These are phyloP conservation scores for Singerocomus rubriflavus DNA, from an alignment of 1,284 basidiomycete genomes.

Conservation along the genomic window DNA sequence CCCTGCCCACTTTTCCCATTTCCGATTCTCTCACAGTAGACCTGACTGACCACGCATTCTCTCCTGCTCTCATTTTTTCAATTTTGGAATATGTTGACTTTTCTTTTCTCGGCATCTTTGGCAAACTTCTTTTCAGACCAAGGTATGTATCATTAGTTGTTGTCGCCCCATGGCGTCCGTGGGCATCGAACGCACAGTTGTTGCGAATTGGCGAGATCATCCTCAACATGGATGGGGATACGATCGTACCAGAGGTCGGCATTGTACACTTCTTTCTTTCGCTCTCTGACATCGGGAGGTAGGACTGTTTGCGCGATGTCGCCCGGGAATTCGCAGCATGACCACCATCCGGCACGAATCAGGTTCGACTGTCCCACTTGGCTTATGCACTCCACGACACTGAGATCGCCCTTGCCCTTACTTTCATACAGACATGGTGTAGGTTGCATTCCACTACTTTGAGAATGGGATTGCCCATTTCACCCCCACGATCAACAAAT, in stretches of 20 bases:
- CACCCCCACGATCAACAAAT: conserved; percentile 74
- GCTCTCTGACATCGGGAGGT: no score
- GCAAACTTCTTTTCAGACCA: not conserved
- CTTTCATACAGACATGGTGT: conserved; percentile 81
- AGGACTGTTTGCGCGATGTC: conserved; percentile 83
- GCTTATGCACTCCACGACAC: no score
- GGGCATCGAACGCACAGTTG: conserved; percentile 60
- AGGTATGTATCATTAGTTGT: conserved; percentile 1
- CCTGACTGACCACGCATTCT: not conserved
- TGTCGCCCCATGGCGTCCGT: conserved; percentile 40
- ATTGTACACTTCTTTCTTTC: no score
- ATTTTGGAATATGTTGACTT: no score
- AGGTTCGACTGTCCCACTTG: no score
- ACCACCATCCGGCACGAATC: no score
- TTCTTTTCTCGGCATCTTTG: not conserved
- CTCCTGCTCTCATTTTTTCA: not conserved
- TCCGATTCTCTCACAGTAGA: not conserved
- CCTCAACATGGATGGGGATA: conserved; percentile 77
- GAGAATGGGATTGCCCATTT: conserved; percentile 86
- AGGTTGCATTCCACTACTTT: conserved; percentile 83
- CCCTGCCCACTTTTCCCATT: not conserved
- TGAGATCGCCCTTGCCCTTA: no score
- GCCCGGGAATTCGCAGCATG: conserved; percentile 78
- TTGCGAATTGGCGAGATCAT: conserved; percentile 63
- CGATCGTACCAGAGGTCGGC: conserved; percentile 83